phyloP scores from a whole-genome alignment of 495 filamentous ascomycete genomes.

The Neurospora sp. region DNA sequence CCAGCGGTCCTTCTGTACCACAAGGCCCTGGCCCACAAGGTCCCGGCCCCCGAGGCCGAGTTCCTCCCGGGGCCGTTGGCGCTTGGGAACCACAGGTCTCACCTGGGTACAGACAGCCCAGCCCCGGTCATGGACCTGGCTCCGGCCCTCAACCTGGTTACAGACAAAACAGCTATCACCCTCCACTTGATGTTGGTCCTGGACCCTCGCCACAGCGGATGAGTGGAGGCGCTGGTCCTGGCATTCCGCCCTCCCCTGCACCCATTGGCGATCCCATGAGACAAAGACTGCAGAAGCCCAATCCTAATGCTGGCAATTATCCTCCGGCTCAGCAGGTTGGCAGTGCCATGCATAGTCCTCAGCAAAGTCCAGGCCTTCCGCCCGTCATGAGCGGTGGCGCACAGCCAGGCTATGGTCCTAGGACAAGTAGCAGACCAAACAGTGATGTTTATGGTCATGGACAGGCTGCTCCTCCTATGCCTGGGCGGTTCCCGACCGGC shows the following conservation, averaged over 20 bases:
- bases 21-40: slow-evolving; percentile 4
- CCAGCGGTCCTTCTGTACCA: slow-evolving; percentile 12
- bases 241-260: slow-evolving; percentile 1
- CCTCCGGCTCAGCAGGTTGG: neutral
- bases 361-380: slow-evolving; percentile 18
- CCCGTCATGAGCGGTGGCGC: slow-evolving; percentile 4
- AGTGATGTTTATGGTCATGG: slow-evolving; percentile 15
- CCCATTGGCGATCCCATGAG: slow-evolving; percentile 19
- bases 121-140: slow-evolving; percentile 17
- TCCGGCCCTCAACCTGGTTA: neutral
- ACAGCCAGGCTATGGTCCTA: slow-evolving; percentile 15
- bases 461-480: neutral
- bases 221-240: slow-evolving; percentile 1
- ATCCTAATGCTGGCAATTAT: slow-evolving; percentile 17
- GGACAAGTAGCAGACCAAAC: slow-evolving; percentile 15
- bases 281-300: slow-evolving; percentile 29
- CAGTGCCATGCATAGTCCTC: neutral
- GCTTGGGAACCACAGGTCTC: slow-evolving; percentile 38
- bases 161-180: neutral
- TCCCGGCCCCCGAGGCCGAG: slow-evolving; percentile 11
- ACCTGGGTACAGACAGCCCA: slow-evolving; percentile 31
- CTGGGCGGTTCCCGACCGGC: neutral
- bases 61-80: slow-evolving; percentile 11
- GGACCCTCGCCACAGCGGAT: neutral
- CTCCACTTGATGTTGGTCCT: neutral